Percentiles rank a stretch among this genome's conserved stretches.
Conservation (phyloP, 2,329 filamentous ascomycete genomes). For the Botrytis tulipae region DNA sequence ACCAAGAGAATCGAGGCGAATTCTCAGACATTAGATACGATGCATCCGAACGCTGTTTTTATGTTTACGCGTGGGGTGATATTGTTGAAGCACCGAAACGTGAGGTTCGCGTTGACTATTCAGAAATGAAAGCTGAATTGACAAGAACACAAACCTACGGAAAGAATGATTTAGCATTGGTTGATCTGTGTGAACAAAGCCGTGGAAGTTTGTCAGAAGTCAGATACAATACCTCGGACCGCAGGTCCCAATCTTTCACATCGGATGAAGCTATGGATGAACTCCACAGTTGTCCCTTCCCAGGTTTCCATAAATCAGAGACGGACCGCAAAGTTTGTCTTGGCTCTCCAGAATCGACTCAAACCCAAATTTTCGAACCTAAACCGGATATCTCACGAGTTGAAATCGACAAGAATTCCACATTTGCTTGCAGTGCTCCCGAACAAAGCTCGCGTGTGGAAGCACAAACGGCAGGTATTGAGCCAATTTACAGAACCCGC, state of each 20-base stretch:
- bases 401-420: background rate
- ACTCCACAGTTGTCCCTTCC: background rate
- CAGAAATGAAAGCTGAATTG: constrained; percentile 20
- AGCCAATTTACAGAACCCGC: background rate
- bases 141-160: constrained; percentile 12
- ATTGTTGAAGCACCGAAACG: background rate
- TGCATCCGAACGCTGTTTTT: constrained; percentile 8
- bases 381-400: background rate
- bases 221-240: background rate
- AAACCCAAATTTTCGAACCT: constrained; percentile 1
- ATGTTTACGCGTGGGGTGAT: background rate
- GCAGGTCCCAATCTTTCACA: background rate
- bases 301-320: background rate
- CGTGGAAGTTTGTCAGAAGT: background rate
- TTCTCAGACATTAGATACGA: constrained; percentile 13
- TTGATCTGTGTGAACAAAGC: background rate
- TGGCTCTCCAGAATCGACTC: constrained; percentile 17
- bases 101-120: background rate
- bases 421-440: background rate
- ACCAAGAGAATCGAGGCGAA: constrained; percentile 3
- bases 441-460: background rate
- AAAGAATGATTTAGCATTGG: background rate
- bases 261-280: background rate
- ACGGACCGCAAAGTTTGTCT: background rate
- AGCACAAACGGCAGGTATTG: background rate